Evolutionary conservation across 2,329 filamentous ascomycete species (phyloP).

Genomic region (Aspergillus alliaceus): DNA sequence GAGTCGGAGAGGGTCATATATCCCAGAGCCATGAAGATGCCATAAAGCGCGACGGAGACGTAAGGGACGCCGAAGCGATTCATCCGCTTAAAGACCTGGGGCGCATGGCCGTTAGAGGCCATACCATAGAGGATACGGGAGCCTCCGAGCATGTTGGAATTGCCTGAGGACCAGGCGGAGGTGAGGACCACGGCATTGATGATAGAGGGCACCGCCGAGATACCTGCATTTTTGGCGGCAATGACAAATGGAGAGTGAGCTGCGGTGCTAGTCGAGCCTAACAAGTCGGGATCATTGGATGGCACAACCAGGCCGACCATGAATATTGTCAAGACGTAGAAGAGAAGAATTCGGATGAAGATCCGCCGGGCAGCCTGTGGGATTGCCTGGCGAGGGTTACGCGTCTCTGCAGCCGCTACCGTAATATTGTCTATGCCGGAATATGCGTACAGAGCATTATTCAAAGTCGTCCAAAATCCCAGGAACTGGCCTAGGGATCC

Average conservation of each 20-base stretch:
- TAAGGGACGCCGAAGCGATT: conserved; percentile 44
- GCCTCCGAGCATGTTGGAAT: conserved; percentile 61
- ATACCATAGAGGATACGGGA: conserved; percentile 53
- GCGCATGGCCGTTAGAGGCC: conserved; percentile 52
- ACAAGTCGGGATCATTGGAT: conserved; percentile 45
- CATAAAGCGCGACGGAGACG: conserved; percentile 42
- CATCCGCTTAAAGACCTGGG: conserved; percentile 46
- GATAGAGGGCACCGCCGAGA: conserved; percentile 66
- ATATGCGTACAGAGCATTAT: conserved; percentile 39
- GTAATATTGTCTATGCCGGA: conserved; percentile 51
- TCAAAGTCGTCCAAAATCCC: conserved; percentile 55
- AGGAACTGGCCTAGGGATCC: conserved; percentile 51
- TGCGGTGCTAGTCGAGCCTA: conserved; percentile 28
- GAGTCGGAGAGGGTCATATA: conserved; percentile 61
- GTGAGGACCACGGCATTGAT: conserved; percentile 77
- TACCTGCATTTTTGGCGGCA: conserved; percentile 66
- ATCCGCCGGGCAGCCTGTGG: conserved; percentile 56
- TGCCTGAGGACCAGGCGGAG: conserved; percentile 68
- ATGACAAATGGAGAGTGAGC: conserved; percentile 64
- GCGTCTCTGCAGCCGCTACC: conserved; percentile 57
- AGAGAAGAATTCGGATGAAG: conserved; percentile 57
- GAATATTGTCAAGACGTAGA: conserved; percentile 59
- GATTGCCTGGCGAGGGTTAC: conserved; percentile 53
- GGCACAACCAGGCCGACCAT: conserved; percentile 61
- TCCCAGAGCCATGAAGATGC: conserved; percentile 44